Evolutionary conservation across 1,284 basidiomycete species (phyloP).

Genomic region (Ganoderma lingzhi): DNA sequence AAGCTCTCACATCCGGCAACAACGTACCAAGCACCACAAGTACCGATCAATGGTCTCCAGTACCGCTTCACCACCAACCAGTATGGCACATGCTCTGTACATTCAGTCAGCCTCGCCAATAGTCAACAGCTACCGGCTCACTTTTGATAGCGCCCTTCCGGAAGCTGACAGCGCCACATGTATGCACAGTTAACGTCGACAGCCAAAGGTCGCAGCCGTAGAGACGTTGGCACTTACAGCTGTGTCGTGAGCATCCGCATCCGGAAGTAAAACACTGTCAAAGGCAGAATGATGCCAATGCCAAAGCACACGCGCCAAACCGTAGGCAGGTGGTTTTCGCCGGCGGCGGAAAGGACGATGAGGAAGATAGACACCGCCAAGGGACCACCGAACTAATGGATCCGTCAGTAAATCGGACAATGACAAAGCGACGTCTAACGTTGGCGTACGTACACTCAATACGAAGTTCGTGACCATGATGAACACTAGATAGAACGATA

Average conservation of each 20-base stretch:
- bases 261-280: constrained; percentile 78
- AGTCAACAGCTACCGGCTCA: constrained; percentile 39
- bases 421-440: constrained; percentile 16
- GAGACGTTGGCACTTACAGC: constrained; percentile 47
- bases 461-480: constrained; percentile 83
- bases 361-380: constrained; percentile 77
- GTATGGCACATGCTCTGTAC: constrained; percentile 67
- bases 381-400: constrained; percentile 68
- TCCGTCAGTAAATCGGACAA: constrained; percentile 31
- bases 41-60: constrained; percentile 75
- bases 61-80: constrained; percentile 68
- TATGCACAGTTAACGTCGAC: constrained; percentile 12
- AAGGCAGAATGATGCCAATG: constrained; percentile 72
- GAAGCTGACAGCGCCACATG: constrained; percentile 39
- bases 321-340: constrained; percentile 68
- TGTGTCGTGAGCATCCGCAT: constrained; percentile 75
- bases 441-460: constrained; percentile 49
- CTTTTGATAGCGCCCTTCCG: constrained; percentile 71
- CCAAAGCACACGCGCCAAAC: constrained; percentile 85
- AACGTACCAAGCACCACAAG: constrained; percentile 72
- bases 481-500: constrained; percentile 52
- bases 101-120: constrained; percentile 16
- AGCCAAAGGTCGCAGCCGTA: constrained; percentile 12
- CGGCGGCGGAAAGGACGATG: constrained; percentile 74
- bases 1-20: constrained; percentile 10